Evolutionary conservation across 257 asterid genomes (phyloP).

Genomic region (Galeopsis tetrahit): DNA sequence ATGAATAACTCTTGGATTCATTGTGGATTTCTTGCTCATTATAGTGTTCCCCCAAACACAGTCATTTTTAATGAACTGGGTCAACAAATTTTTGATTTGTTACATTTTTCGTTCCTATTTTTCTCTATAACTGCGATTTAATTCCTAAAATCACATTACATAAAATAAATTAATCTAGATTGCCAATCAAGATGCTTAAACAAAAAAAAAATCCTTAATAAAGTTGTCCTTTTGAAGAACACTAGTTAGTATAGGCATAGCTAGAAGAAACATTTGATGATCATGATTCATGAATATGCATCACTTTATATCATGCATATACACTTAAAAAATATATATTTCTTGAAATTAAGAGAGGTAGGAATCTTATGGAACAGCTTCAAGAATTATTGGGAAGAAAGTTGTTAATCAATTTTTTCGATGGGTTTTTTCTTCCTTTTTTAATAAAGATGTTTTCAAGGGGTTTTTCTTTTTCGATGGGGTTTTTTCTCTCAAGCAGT

Average conservation of each 20-base stretch:
- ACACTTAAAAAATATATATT: constrained; percentile 38
- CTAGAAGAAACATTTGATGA: constrained; percentile 30
- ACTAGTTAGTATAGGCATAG: not conserved
- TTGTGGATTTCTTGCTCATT: no score
- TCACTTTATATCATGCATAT: constrained; percentile 40
- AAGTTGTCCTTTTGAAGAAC: no score
- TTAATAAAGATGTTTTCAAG: constrained; percentile 4
- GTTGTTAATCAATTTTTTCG: constrained; percentile 41
- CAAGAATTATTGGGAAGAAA: constrained; percentile 55
- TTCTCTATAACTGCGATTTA: no score
- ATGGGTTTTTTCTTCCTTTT: constrained; percentile 24
- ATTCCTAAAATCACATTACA: no score
- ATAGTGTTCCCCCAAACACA: no score
- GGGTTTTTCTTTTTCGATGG: constrained; percentile 32
- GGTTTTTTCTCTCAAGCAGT: not conserved
- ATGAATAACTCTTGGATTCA: no score
- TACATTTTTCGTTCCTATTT: no score
- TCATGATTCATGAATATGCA: constrained; percentile 64
- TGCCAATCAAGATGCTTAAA: no score
- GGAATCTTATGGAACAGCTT: constrained; percentile 48
- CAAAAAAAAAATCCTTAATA: no score
- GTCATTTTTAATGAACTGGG: no score
- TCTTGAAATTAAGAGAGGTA: constrained; percentile 31
- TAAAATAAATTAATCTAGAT: no score
- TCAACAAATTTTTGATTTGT: no score